phyloP scores from a whole-genome alignment of 768 basidiomycete species.

The Phanerodontia chrysosporium region DNA sequence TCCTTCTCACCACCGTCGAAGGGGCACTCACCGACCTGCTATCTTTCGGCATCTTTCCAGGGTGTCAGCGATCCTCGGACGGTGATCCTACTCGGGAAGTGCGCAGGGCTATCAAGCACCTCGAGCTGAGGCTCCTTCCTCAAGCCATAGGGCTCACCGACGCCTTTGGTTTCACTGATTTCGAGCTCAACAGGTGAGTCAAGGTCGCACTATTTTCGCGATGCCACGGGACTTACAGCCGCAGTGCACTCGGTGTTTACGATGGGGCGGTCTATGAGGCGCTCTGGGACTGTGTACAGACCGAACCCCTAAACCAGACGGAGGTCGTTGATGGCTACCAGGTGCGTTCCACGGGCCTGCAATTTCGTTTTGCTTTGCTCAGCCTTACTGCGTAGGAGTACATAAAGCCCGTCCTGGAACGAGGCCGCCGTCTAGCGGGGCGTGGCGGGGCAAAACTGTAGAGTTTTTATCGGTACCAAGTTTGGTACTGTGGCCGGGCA shows the following conservation, averaged over 20 bases:
- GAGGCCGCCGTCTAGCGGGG: slow-evolving; percentile 38
- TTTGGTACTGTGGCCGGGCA: background rate
- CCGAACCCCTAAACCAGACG: slow-evolving; percentile 54
- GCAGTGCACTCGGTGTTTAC: slow-evolving; percentile 59
- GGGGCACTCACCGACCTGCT: slow-evolving; percentile 54
- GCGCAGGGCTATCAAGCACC: slow-evolving; percentile 43
- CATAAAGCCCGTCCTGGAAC: slow-evolving; percentile 49
- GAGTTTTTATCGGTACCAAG: background rate
- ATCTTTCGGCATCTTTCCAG: slow-evolving; percentile 43
- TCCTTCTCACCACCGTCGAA: slow-evolving; percentile 56
- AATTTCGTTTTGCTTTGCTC: too few species aligned
- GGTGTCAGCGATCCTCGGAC: slow-evolving; percentile 9
- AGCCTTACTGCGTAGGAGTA: slow-evolving; percentile 28
- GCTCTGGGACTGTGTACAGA: slow-evolving; percentile 55
- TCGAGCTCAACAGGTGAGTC: slow-evolving; percentile 63
- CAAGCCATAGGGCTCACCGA: slow-evolving; percentile 67
- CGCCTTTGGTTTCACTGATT: slow-evolving; percentile 72
- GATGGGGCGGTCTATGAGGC: slow-evolving; percentile 66
- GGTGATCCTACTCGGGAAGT: slow-evolving; percentile 44
- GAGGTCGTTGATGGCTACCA: slow-evolving; percentile 54
- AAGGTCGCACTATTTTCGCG: background rate
- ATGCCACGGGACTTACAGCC: background rate
- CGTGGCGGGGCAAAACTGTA: slow-evolving; percentile 30
- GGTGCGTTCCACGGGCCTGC: too few species aligned
- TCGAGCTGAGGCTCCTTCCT: slow-evolving; percentile 52